phyloP scores from a whole-genome alignment of 1,139 yeast genomes.

The Suhomyces atakaporum region DNA sequence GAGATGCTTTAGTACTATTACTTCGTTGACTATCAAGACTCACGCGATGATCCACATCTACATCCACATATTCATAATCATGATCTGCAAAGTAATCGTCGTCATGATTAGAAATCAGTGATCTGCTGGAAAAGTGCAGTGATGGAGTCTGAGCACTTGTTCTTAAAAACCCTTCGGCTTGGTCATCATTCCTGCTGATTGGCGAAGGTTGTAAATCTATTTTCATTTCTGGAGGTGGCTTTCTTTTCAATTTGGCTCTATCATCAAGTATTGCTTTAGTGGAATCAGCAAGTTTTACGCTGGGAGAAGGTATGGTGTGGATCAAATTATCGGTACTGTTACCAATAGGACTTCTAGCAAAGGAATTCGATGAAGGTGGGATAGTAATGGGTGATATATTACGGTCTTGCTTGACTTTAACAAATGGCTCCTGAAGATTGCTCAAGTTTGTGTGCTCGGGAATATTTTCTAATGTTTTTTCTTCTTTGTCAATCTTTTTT shows the following conservation, averaged over 20 bases:
- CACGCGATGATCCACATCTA: conserved; percentile 2
- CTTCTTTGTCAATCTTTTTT: conserved; percentile 2
- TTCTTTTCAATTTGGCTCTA: conserved; percentile 19
- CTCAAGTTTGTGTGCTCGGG: conserved; percentile 4
- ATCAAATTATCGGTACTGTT: conserved; percentile 14
- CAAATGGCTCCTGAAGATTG: conserved; percentile 6
- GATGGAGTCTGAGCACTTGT: conserved; percentile 3
- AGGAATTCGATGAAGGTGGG: conserved; percentile 21
- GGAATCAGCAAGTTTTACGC: conserved; percentile 4
- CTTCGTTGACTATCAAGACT: conserved; percentile 9
- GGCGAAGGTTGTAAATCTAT: conserved; percentile 1
- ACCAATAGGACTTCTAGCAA: conserved; percentile 17
- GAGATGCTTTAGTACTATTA: conserved; percentile 10
- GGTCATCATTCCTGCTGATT: background rate
- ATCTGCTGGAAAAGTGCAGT: conserved; percentile 8
- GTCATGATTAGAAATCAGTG: conserved; percentile 17
- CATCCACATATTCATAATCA: conserved; percentile 11
- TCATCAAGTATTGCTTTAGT: conserved; percentile 5
- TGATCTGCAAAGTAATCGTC: conserved; percentile 12
- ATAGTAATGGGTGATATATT: conserved; percentile 19
- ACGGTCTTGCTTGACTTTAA: conserved; percentile 3
- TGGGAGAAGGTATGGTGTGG: conserved; percentile 10
- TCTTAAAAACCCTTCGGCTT: background rate
- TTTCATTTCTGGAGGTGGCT: conserved; percentile 23
- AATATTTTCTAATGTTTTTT: conserved; percentile 1